A percentile compares a stretch with the other conserved stretches of the same genome.
phyloP scores from a whole-genome alignment of 2,329 filamentous ascomycete genomes.

The Sporothrix luriei region DNA sequence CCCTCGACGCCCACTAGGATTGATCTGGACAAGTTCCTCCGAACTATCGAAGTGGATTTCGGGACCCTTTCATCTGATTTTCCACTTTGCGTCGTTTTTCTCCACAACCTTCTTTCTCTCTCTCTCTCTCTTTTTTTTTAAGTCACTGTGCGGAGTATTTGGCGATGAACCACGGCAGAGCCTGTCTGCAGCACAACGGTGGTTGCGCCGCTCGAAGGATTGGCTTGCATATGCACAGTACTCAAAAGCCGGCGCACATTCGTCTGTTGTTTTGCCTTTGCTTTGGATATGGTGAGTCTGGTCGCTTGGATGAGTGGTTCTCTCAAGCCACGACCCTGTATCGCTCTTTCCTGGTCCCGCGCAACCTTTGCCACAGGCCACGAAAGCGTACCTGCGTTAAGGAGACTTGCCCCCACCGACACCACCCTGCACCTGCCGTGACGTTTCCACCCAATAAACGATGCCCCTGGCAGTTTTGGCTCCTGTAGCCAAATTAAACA shows the following conservation, averaged over 20 bases:
- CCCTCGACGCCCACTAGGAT: background rate
- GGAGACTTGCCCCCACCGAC: background rate
- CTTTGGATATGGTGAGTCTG: background rate
- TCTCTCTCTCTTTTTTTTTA: background rate
- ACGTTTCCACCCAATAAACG: slow-evolving; percentile 26
- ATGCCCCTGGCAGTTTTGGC: background rate
- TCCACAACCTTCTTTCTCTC: background rate
- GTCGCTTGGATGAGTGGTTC: background rate
- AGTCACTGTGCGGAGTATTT: background rate
- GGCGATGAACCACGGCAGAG: background rate
- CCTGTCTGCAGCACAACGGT: background rate
- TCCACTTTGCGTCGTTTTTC: background rate
- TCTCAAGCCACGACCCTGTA: background rate
- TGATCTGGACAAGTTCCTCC: slow-evolving; percentile 6
- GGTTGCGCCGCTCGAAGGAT: background rate
- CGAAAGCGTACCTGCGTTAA: slow-evolving; percentile 21
- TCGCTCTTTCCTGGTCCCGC: slow-evolving; percentile 14
- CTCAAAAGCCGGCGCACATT: slow-evolving; percentile 1
- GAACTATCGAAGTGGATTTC: background rate
- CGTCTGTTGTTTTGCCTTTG: slow-evolving; percentile 7
- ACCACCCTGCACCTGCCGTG: slow-evolving; percentile 5
- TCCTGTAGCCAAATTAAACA: slow-evolving; percentile 25
- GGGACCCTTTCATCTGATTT: background rate
- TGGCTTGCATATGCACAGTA: slow-evolving; percentile 21
- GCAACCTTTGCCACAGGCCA: background rate